phyloP scores from a whole-genome alignment of 768 basidiomycete genomes.

The Porpolomopsis calyptriformis region DNA sequence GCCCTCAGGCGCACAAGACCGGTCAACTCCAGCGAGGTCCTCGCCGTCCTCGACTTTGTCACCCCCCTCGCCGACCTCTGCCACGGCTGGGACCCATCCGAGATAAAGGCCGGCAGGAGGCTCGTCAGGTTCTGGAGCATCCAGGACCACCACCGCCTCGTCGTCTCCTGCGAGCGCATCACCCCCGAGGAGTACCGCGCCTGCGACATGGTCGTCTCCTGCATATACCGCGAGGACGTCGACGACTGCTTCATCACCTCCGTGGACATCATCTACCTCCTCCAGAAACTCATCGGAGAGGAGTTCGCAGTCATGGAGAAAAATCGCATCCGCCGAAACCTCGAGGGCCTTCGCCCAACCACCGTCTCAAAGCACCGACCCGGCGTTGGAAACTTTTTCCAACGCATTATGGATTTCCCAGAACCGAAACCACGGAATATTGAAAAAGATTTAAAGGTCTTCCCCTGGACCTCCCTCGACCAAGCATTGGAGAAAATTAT shows the following conservation, averaged over 20 bases:
- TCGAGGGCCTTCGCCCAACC: slow-evolving; percentile 85
- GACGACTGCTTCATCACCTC: slow-evolving; percentile 84
- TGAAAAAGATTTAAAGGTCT: slow-evolving; percentile 92
- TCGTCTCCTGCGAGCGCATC: slow-evolving; percentile 70
- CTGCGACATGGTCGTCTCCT: slow-evolving; percentile 79
- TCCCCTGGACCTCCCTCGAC: slow-evolving; percentile 62
- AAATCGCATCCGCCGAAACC: slow-evolving; percentile 87
- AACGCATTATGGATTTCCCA: slow-evolving; percentile 92
- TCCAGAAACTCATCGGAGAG: slow-evolving; percentile 67
- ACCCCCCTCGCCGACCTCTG: slow-evolving; percentile 48
- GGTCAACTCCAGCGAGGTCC: slow-evolving; percentile 25
- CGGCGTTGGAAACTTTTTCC: slow-evolving; percentile 80
- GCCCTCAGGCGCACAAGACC: slow-evolving; percentile 35
- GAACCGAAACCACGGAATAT: slow-evolving; percentile 92
- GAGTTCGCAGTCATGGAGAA: slow-evolving; percentile 92
- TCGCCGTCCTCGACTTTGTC: slow-evolving; percentile 47
- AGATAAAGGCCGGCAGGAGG: slow-evolving; percentile 59
- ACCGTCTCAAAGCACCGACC: slow-evolving; percentile 82
- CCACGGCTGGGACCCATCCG: slow-evolving; percentile 51
- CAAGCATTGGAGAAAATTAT: slow-evolving; percentile 71
- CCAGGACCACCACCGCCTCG: slow-evolving; percentile 67
- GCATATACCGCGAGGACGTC: slow-evolving; percentile 77
- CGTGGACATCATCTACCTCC: slow-evolving; percentile 89
- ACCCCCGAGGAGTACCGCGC: slow-evolving; percentile 62
- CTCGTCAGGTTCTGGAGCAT: slow-evolving; percentile 79